Conservation (phyloP, 1,139 yeast species). For the Hemisphaericaspora xylanilytica region DNA sequence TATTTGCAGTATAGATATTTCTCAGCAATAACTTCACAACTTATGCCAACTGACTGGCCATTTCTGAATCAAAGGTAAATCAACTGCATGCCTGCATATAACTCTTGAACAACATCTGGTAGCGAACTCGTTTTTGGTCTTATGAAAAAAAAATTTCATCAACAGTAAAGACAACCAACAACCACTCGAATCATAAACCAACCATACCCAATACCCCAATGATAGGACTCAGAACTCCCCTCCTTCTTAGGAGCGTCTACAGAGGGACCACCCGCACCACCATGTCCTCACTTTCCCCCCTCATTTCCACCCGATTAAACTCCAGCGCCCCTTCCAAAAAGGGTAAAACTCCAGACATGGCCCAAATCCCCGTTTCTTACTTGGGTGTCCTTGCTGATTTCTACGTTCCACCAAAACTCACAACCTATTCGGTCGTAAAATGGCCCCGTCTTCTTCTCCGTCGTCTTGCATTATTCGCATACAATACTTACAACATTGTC, state of each 20-base stretch:
- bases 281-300: not conserved
- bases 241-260: not conserved
- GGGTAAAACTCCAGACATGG: constrained; percentile 27
- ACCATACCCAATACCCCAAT: not conserved
- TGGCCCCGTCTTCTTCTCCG: constrained; percentile 42
- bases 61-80: no score
- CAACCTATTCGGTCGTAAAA: constrained; percentile 28
- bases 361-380: constrained; percentile 39
- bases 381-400: constrained; percentile 46
- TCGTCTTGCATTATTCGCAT: constrained; percentile 40
- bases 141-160: not conserved
- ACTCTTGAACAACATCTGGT: no score
- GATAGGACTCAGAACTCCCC: not conserved
- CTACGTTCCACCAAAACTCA: constrained; percentile 41
- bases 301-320: not conserved
- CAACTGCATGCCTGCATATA: no score
- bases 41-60: no score
- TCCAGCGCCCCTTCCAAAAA: constrained; percentile 9
- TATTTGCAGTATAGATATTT: no score
- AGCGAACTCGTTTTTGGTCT: not conserved
- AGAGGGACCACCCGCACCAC: not conserved
- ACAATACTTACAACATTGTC: constrained; percentile 43
- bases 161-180: no score
- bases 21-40: no score
- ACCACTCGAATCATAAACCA: not conserved